Evolutionary conservation across 495 filamentous ascomycete species (phyloP).

Genomic region (Xylaria grammica): DNA sequence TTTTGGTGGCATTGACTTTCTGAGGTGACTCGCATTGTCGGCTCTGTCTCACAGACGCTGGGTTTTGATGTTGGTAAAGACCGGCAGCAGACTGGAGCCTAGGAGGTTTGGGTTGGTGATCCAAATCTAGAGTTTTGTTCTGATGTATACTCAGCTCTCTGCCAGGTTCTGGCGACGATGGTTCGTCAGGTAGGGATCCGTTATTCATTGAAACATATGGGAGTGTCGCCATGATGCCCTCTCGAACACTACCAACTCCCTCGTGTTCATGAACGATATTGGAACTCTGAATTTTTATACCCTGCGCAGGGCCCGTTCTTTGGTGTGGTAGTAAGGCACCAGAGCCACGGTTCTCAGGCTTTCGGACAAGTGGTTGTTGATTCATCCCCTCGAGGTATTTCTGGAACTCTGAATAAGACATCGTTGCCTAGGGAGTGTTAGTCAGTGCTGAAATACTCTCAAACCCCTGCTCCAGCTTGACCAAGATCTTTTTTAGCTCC

Average conservation of each 20-base stretch:
- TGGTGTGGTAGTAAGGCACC: slow-evolving; percentile 2
- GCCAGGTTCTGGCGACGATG: too few species aligned
- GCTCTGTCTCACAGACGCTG: too few species aligned
- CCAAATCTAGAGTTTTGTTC: too few species aligned
- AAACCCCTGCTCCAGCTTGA: not conserved
- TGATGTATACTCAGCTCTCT: too few species aligned
- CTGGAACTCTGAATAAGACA: slow-evolving; percentile 6
- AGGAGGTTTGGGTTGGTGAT: too few species aligned
- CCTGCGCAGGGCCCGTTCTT: not conserved
- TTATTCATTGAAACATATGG: not conserved
- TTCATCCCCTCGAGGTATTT: slow-evolving; percentile 7
- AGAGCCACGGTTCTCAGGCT: not conserved
- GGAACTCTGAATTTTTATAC: not conserved
- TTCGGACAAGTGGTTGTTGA: slow-evolving; percentile 5
- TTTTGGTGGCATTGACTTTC: not conserved
- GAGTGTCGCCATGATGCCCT: not conserved
- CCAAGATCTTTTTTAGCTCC: not conserved
- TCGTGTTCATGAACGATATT: not conserved
- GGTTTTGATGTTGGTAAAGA: too few species aligned
- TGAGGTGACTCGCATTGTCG: too few species aligned
- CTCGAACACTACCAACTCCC: not conserved
- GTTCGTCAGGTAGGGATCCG: too few species aligned
- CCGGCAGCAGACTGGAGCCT: too few species aligned
- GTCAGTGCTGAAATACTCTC: too few species aligned
- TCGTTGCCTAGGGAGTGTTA: too few species aligned